Conservation (phyloP, 768 basidiomycete species). For the Tulasnella sp. region DNA sequence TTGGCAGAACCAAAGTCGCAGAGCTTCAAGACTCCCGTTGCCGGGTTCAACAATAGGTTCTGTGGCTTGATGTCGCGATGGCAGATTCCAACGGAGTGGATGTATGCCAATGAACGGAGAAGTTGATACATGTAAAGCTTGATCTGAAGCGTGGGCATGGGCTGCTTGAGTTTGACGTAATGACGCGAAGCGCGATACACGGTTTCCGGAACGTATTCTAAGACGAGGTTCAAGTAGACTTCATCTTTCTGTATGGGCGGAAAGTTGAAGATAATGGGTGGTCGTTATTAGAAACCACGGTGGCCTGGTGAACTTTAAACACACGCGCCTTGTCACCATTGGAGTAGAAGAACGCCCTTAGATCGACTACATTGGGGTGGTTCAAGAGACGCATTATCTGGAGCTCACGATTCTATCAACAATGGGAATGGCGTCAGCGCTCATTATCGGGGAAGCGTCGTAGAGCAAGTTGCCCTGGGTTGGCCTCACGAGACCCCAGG, state of each 20-base stretch:
- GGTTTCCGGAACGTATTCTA: constrained; percentile 99
- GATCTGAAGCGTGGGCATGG: constrained; percentile 99
- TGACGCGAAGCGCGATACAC: constrained; percentile 98
- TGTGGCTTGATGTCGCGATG: constrained; percentile 99
- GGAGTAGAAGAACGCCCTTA: constrained; percentile 98
- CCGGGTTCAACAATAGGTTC: constrained; percentile 95
- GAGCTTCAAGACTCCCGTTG: constrained; percentile 93
- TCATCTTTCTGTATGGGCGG: constrained; percentile 82
- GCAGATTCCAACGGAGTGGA: constrained; percentile 99
- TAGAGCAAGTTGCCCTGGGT: not conserved
- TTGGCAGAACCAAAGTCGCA: constrained; percentile 99
- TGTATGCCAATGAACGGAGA: constrained; percentile 96
- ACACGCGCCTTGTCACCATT: constrained; percentile 93
- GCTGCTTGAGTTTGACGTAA: constrained; percentile 99
- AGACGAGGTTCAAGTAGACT: constrained; percentile 98
- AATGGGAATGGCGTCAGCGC: not conserved
- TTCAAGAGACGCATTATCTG: constrained; percentile 98
- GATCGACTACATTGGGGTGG: constrained; percentile 97
- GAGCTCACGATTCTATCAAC: constrained; percentile 92
- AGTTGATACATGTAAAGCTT: constrained; percentile 99
- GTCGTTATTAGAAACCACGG: not conserved
- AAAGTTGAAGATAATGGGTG: not conserved
- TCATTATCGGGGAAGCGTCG: not conserved
- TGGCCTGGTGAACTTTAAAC: not conserved
- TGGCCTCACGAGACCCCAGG: constrained; percentile 18